Conservation (phyloP, 225 moss, liverwort and hornwort species). For the Neckera pumila region DNA sequence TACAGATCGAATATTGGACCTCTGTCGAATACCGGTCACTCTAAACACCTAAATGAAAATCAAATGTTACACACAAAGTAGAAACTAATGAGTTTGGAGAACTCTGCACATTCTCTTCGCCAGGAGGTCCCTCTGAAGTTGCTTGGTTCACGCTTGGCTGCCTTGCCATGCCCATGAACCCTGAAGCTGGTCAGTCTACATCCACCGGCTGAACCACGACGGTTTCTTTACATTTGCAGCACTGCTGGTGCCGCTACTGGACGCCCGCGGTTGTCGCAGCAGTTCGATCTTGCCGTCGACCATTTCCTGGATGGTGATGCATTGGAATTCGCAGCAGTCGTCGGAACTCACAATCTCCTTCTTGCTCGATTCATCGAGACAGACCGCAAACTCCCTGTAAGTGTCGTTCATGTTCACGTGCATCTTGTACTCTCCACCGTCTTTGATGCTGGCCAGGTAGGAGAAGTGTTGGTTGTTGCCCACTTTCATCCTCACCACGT, state of each 20-base stretch:
- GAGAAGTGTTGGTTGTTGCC: neutral
- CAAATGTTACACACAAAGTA: neutral
- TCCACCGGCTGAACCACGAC: neutral
- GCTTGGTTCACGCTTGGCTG: neutral
- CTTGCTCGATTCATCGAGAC: neutral
- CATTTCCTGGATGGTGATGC: slow-evolving; percentile 4
- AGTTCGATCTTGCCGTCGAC: neutral
- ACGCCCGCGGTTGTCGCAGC: neutral
- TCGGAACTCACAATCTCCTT: slow-evolving; percentile 9
- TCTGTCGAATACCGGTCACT: neutral
- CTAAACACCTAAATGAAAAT: no score
- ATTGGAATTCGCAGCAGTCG: neutral
- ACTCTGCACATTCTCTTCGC: neutral
- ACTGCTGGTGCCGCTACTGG: neutral
- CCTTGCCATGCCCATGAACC: neutral
- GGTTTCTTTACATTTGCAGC: neutral
- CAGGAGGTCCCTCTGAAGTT: neutral
- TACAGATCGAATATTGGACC: neutral
- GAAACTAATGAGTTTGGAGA: neutral
- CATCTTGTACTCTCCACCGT: neutral
- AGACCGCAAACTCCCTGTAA: neutral
- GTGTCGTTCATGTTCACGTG: neutral
- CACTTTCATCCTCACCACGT: neutral
- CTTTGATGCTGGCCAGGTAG: neutral
- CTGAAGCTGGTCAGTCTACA: neutral